These are phyloP conservation scores for Nitzschia sp. DNA, from an alignment of 108 stramenopile genomes.

Conservation along the genomic window DNA sequence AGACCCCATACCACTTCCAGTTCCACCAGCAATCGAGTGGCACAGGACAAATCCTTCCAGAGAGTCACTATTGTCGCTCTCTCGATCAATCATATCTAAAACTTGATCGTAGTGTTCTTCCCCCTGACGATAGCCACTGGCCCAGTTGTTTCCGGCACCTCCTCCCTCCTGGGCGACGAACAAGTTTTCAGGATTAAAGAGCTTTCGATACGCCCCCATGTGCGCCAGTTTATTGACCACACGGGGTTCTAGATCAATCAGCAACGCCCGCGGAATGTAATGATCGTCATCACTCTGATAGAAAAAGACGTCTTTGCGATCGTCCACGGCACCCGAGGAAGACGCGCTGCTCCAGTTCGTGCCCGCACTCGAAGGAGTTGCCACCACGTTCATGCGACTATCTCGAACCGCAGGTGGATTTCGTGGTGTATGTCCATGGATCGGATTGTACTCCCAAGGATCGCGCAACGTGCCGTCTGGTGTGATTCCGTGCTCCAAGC, in stretches of 20 bases:
- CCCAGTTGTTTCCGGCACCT: conserved; percentile 99
- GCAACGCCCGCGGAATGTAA: conserved; percentile 92
- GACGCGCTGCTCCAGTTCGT: conserved; percentile 11
- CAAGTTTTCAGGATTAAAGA: conserved; percentile 98
- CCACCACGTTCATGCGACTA: not conserved
- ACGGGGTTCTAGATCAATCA: conserved; percentile 98
- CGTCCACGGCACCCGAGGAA: conserved; percentile 60
- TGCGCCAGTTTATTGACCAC: conserved; percentile 93
- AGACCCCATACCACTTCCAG: conserved; percentile 97
- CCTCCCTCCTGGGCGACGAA: conserved; percentile 97
- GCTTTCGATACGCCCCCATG: conserved; percentile 61
- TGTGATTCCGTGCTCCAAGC: conserved; percentile 97
- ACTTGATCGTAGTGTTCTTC: conserved; percentile 93
- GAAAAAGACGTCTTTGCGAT: conserved; percentile 99
- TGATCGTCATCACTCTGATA: conserved; percentile 95
- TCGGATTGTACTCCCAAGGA: conserved; percentile 22
- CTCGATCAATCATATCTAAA: conserved; percentile 99
- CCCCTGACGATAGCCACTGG: conserved; percentile 90
- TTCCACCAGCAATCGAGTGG: conserved; percentile 98
- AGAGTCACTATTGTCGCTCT: conserved; percentile 95
- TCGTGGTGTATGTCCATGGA: conserved; percentile 3
- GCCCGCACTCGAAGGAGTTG: conserved; percentile 6
- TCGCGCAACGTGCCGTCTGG: conserved; percentile 91
- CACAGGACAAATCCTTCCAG: conserved; percentile 98
- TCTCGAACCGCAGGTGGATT: not conserved